A percentile compares a stretch with the other conserved stretches of the same genome.
These are phyloP conservation scores for Volvariella volvacea DNA, from an alignment of 1,284 basidiomycete species.

Conservation along the genomic window DNA sequence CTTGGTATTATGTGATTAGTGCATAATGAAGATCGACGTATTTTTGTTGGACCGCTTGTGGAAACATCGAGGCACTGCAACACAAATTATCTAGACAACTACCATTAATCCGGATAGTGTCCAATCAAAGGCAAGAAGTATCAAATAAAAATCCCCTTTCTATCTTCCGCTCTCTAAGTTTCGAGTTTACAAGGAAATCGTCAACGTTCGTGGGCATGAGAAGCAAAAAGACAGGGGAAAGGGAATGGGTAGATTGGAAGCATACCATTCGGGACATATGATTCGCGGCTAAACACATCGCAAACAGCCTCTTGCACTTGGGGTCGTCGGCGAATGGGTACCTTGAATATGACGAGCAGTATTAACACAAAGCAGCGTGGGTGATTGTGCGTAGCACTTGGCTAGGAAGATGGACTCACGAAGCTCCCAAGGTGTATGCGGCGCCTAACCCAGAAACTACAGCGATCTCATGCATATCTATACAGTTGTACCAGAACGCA, in stretches of 20 bases:
- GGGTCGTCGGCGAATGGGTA: constrained; percentile 39
- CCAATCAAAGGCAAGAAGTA: background rate
- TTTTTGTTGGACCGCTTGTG: too few relatives aligned
- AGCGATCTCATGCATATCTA: constrained; percentile 55
- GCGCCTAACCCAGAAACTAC: constrained; percentile 55
- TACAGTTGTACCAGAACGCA: too few relatives aligned
- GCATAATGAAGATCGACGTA: too few relatives aligned
- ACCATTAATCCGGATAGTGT: too few relatives aligned
- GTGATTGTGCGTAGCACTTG: background rate
- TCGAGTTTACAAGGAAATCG: background rate
- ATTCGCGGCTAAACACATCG: constrained; percentile 33
- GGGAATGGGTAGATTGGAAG: too few relatives aligned
- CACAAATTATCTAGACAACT: too few relatives aligned
- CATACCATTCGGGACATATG: constrained; percentile 20
- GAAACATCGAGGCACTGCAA: too few relatives aligned
- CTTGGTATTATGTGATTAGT: too few relatives aligned
- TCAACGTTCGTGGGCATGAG: constrained; percentile 3
- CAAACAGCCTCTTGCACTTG: constrained; percentile 38
- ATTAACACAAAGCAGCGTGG: background rate
- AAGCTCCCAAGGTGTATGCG: constrained; percentile 50
- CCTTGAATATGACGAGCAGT: constrained; percentile 7
- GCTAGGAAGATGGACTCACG: constrained; percentile 16
- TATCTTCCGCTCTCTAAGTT: background rate
- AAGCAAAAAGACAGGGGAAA: too few relatives aligned
- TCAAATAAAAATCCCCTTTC: background rate